phyloP scores from a whole-genome alignment of 768 basidiomycete species.

The Panaeolus cyanescens region DNA sequence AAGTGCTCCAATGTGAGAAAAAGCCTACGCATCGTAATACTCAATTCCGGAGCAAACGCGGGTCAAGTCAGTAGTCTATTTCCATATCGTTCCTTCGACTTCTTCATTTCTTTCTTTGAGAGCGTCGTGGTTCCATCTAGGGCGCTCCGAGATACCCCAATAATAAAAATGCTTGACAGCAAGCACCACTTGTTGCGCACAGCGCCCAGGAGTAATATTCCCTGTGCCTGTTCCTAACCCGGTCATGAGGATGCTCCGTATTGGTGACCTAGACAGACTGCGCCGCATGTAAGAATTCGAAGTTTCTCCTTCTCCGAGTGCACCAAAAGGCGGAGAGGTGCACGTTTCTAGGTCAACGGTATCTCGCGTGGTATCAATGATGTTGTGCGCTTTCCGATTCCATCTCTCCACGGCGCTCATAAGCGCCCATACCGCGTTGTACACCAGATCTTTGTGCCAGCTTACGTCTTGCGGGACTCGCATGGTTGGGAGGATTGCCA shows the following conservation, averaged over 20 bases:
- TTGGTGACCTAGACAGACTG: no score
- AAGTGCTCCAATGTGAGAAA: neutral
- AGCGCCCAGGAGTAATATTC: slow-evolving; percentile 12
- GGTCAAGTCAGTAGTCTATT: neutral
- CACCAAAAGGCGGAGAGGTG: no score
- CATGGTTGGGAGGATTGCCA: slow-evolving; percentile 30
- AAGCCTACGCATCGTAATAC: neutral
- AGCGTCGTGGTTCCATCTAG: neutral
- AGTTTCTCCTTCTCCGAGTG: no score
- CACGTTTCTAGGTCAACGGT: no score
- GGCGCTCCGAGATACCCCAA: neutral
- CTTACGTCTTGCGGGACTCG: slow-evolving; percentile 23
- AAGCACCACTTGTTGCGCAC: slow-evolving; percentile 20
- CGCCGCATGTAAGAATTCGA: no score
- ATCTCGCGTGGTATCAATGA: neutral
- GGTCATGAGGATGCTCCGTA: slow-evolving; percentile 16
- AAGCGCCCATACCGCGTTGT: slow-evolving; percentile 29
- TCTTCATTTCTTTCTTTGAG: neutral
- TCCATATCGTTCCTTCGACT: neutral
- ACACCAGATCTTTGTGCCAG: slow-evolving; percentile 27
- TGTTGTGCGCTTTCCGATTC: slow-evolving; percentile 1
- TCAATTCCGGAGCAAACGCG: neutral
- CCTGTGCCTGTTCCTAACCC: slow-evolving; percentile 19
- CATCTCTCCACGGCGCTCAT: slow-evolving; percentile 13
- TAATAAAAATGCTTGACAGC: slow-evolving; percentile 18